Base-by-base conservation (phyloP, 2,329 filamentous ascomycete genomes). In the Rhytidhysteron rufulum region DNA sequence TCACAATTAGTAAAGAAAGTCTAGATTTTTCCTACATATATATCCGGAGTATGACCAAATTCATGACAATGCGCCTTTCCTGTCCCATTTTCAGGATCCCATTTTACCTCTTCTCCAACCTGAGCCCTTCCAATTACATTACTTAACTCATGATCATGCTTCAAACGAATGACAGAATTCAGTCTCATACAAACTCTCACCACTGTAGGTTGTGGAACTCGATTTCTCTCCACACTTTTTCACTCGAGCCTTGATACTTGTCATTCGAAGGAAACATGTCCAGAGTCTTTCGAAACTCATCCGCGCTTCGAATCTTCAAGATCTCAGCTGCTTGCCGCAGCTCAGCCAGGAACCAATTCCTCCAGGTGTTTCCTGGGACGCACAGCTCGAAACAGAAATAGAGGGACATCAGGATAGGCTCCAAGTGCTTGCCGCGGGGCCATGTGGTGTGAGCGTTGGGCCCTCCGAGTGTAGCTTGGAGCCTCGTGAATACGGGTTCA, bases 321-420 rank as follows among this genome's bases (percentile, higher is more conserved):
- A 30, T n/a, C 5, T 15, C 25, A 9, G 30, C n/a, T 7, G 19
- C 35, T 16, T 20, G 29, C 19, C 22, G 16, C 3, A 30, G 9
- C 27, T 29, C 35, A n/a, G 11, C 17, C 10, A 37, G 17, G 16
- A 37, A 37, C 35, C 35, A 37, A 5, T 11, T 16, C 13, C 35
- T n/a, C 2, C 27, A 20, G 10, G 17, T 11, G 16, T 15, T 10
- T 19, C 13, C 17, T 8, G 10, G 9, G 10, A 10, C 42, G 30
- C 50, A 52, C 8, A 43, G 43, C 31, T 55, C 52, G 16, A 52
- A 18, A 20, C 42, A 46, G 27, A 54, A 50, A 30, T 52, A 44
- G 9, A 55, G 42, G n/a, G 49, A 48, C 18, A 38, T 45, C 15
- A 54, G 17, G 1, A 55, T 34, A 1, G 47, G 47, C 31, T 55